phyloP scores from a whole-genome alignment of 345 rosid species.

The Turritis glabra region DNA sequence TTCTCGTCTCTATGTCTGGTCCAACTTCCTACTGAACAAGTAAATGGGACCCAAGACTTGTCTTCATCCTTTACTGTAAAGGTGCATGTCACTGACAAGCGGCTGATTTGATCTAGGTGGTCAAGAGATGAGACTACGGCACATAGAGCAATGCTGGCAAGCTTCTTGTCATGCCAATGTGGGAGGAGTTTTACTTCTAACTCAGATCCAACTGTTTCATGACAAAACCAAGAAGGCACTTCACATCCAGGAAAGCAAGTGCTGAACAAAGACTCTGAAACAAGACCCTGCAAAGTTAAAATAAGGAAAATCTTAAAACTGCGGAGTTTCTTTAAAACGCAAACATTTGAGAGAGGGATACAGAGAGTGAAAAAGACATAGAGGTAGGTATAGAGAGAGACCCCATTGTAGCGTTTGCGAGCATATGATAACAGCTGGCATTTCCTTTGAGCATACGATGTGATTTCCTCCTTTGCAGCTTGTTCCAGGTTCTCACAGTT shows the following conservation, averaged over 20 bases:
- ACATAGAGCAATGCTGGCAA: constrained; percentile 21
- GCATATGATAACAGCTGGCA: constrained; percentile 2
- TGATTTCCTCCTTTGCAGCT: constrained; percentile 11
- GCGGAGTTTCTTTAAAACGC: background rate
- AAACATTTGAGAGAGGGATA: background rate
- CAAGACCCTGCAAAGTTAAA: constrained; percentile 18
- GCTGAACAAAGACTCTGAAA: constrained; percentile 20
- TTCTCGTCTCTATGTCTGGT: background rate
- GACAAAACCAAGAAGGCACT: constrained; percentile 28
- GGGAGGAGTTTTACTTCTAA: constrained; percentile 6
- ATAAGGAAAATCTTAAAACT: background rate
- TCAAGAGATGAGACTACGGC: constrained; percentile 15
- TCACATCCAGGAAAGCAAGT: constrained; percentile 23
- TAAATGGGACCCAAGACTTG: constrained; percentile 5
- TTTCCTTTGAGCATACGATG: constrained; percentile 17
- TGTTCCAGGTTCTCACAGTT: constrained; percentile 9
- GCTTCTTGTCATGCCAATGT: constrained; percentile 27
- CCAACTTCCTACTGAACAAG: constrained; percentile 29
- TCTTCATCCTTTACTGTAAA: constrained; percentile 3
- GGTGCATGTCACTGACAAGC: constrained; percentile 22
- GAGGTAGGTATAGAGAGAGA: background rate
- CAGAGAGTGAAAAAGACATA: background rate
- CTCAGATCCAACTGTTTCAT: constrained; percentile 10
- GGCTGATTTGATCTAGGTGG: background rate
- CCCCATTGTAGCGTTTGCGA: constrained; percentile 5